phyloP scores from a whole-genome alignment of 495 filamentous ascomycete species.

The Letharia columbiana region DNA sequence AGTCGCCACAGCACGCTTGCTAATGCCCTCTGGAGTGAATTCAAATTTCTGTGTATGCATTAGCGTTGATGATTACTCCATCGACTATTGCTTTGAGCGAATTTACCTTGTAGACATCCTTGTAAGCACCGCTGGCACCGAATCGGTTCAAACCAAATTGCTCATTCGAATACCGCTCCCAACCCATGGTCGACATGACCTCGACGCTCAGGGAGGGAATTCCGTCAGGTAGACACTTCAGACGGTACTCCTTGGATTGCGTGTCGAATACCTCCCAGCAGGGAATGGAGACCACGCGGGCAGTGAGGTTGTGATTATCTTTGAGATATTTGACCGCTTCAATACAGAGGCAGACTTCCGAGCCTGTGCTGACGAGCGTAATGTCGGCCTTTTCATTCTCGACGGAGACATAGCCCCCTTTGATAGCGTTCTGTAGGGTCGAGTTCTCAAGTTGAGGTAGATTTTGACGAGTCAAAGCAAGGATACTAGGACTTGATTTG shows the following conservation, averaged over 20 bases:
- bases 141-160: conserved; percentile 99
- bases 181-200: conserved; percentile 86
- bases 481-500: conserved; percentile 82
- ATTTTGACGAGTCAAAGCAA: conserved; percentile 96
- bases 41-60: conserved; percentile 76
- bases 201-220: conserved; percentile 92
- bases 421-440: conserved; percentile 73
- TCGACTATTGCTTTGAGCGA: neutral
- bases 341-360: conserved; percentile 88
- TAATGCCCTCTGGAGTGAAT: conserved; percentile 91
- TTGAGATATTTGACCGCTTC: conserved; percentile 85
- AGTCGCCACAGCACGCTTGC: conserved; percentile 85
- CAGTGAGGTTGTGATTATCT: conserved; percentile 77
- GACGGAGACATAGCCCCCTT: conserved; percentile 87
- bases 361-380: conserved; percentile 90
- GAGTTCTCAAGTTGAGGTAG: conserved; percentile 95
- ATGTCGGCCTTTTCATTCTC: conserved; percentile 77
- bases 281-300: conserved; percentile 91
- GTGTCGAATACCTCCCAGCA: conserved; percentile 97
- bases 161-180: conserved; percentile 98
- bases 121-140: conserved; percentile 92
- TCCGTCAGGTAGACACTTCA: conserved; percentile 84
- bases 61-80: conserved; percentile 22
- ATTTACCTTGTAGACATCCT: conserved; percentile 90
- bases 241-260: conserved; percentile 87